Percentiles rank a stretch among this genome's conserved stretches.
These are phyloP conservation scores for Zopfia rhizophila DNA, from an alignment of 2,329 filamentous ascomycete species.

Conservation along the genomic window DNA sequence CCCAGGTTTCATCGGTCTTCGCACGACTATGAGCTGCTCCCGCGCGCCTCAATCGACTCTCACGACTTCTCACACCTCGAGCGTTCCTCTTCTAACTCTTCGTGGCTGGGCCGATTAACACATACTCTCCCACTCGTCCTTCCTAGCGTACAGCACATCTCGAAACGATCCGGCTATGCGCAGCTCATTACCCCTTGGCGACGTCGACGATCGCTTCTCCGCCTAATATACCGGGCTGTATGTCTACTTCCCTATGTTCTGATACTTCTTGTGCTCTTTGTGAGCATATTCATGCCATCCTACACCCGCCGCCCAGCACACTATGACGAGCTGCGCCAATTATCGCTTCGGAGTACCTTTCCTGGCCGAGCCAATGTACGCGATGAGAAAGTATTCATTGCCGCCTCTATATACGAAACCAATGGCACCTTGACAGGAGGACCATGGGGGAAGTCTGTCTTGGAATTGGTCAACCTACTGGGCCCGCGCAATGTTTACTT, in stretches of 20 bases:
- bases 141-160: slow-evolving; percentile 38
- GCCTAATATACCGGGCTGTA: slow-evolving; percentile 42
- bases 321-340: slow-evolving; percentile 58
- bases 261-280: slow-evolving; percentile 53
- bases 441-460: slow-evolving; percentile 70
- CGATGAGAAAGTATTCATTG: slow-evolving; percentile 77
- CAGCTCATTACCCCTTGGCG: slow-evolving; percentile 47
- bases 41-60: slow-evolving; percentile 40
- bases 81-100: slow-evolving; percentile 20
- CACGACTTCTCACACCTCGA: slow-evolving; percentile 28
- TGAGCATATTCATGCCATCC: slow-evolving; percentile 63
- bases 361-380: slow-evolving; percentile 61
- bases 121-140: slow-evolving; percentile 17
- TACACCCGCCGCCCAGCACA: slow-evolving; percentile 66
- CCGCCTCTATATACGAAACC: slow-evolving; percentile 75
- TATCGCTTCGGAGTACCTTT: slow-evolving; percentile 33
- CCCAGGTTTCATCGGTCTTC: slow-evolving; percentile 25
- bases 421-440: slow-evolving; percentile 69
- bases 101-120: slow-evolving; percentile 38
- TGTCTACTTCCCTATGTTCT: slow-evolving; percentile 46
- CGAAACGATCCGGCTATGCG: slow-evolving; percentile 40
- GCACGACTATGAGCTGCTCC: slow-evolving; percentile 47
- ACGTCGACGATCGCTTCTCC: slow-evolving; percentile 42
- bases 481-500: slow-evolving; percentile 75
- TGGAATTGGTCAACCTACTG: slow-evolving; percentile 71